phyloP scores from a whole-genome alignment of 2,329 filamentous ascomycete species.

The Trichocomaceae sp. region DNA sequence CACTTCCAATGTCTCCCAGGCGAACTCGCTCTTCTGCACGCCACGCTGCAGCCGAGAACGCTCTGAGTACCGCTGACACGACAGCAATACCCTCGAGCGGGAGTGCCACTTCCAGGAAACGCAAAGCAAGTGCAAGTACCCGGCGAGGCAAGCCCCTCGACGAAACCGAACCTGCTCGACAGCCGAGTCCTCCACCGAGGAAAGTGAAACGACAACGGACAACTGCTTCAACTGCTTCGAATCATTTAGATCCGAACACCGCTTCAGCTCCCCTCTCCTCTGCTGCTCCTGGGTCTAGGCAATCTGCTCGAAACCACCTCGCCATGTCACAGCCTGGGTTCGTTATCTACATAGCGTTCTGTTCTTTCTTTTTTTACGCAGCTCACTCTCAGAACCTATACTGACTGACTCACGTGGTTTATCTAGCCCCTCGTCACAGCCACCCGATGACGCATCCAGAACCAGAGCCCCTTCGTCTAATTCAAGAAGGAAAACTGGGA shows the following conservation, averaged over 20 bases:
- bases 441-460: conserved; percentile 56
- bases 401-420: conserved; percentile 3
- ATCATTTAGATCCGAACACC: conserved; percentile 17
- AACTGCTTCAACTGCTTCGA: conserved; percentile 39
- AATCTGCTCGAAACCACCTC: conserved; percentile 28
- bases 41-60: conserved; percentile 57
- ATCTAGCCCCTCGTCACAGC: conserved; percentile 56
- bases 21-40: conserved; percentile 91
- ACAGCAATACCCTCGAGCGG: conserved; percentile 37
- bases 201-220: conserved; percentile 67
- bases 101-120: conserved; percentile 58
- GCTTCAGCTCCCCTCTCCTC: conserved; percentile 33
- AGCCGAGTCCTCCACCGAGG: conserved; percentile 39
- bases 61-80: conserved; percentile 30
- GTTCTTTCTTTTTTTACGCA: neutral
- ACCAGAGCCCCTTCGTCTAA: conserved; percentile 51
- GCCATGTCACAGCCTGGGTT: conserved; percentile 40
- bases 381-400: neutral
- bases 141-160: conserved; percentile 42
- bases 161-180: conserved; percentile 28
- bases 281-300: conserved; percentile 39
- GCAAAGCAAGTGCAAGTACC: conserved; percentile 57
- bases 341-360: conserved; percentile 10
- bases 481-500: conserved; percentile 65
- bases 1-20: conserved; percentile 90